Base-by-base conservation (phyloP, 2,329 filamentous ascomycete genomes). In the Ascochyta pisi region DNA sequence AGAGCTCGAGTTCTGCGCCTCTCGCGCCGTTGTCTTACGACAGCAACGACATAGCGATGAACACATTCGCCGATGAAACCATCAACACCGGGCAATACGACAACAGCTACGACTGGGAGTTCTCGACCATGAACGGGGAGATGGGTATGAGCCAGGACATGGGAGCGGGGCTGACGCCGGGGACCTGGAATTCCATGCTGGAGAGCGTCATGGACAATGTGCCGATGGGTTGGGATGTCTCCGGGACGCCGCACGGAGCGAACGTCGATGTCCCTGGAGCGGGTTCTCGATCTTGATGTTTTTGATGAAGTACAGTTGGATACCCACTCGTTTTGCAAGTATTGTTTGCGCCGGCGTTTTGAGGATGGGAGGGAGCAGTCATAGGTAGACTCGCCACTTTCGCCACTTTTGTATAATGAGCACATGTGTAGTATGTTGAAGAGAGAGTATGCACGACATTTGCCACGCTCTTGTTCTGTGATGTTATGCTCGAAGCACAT, bases 111-210 rank as follows among this genome's bases (percentile, higher is more conserved):
- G 73, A 75, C 15, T 76, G 74, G 74, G 74, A 75, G 19, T 65
- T 73, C 24, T 55, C 60, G 1, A 63, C 57, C 0, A 55, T 69
- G 53, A 59, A 29, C 6, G 41, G 27, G 4, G 46, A 44, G n/a
- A 49, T 55, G 53, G 8, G 15, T 19, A 46, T 55, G 53, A 37
- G 53, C 2, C 34, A 44, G n/a, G 52, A 63, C 13, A 56, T 61
- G 4, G 63, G 60, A 1, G 63, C 65, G 9, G 72, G 69, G 1
- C 64, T 76, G 54, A 70, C 73, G 23, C 68, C 69, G 3, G 71
- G 67, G 12, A 63, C 60, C 3, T 76, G 72, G 72, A 71, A 74
- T 41, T 63, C 69, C 29, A 72, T 76, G 71, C 57, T 76, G 6
- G 70, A 76, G 50, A 73, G 60, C 31, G 72, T 75, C 13, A 69